phyloP scores from a whole-genome alignment of 345 rosid species.

The Psidium friedrichsthalianum region DNA sequence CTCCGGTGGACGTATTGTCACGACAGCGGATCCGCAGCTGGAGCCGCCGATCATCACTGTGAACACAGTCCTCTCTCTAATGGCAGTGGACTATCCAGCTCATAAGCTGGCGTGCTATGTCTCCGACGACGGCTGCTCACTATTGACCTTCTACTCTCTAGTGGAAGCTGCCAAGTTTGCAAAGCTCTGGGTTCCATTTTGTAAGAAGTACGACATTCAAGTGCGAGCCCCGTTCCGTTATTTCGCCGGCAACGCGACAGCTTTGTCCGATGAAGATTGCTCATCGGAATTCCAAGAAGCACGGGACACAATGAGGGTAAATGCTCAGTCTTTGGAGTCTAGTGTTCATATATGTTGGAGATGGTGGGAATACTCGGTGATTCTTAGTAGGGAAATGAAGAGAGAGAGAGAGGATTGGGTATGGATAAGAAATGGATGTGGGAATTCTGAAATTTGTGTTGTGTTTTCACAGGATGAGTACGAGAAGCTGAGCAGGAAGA shows the following conservation, averaged over 20 bases:
- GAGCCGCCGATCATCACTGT: conserved; percentile 34
- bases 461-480: conserved; percentile 26
- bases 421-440: neutral
- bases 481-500: conserved; percentile 25
- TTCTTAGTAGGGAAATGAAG: neutral
- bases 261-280: neutral
- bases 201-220: conserved; percentile 36
- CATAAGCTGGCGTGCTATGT: conserved; percentile 46
- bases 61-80: conserved; percentile 38
- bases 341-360: neutral
- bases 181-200: conserved; percentile 58
- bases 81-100: conserved; percentile 49
- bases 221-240: conserved; percentile 64
- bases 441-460: neutral
- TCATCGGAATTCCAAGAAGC: conserved; percentile 34
- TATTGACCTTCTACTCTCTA: conserved; percentile 39
- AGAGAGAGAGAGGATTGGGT: neutral
- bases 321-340: neutral
- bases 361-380: too few species aligned
- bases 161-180: conserved; percentile 55
- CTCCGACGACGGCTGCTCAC: conserved; percentile 50
- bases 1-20: conserved; percentile 46
- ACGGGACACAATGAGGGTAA: conserved; percentile 38
- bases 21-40: conserved; percentile 31
- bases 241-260: conserved; percentile 8